These are phyloP conservation scores for Starmerella khaoyaiensis DNA, from an alignment of 805 yeast species.

Conservation along the genomic window DNA sequence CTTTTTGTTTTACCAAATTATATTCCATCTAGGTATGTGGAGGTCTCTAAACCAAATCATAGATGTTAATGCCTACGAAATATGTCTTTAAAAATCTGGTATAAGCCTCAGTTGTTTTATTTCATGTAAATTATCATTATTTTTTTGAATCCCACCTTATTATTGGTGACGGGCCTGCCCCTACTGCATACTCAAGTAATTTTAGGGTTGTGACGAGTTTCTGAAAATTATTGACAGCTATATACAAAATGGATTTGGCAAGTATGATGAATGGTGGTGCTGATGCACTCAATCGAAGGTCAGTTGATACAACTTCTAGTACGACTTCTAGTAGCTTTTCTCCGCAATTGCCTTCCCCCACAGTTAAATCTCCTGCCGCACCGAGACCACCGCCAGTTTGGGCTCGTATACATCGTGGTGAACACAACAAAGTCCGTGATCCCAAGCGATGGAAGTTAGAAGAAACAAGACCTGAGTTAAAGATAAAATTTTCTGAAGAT, in stretches of 20 bases:
- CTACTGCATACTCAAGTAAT: too few species aligned
- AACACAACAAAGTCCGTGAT: constrained; percentile 12
- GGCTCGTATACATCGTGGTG: constrained; percentile 65
- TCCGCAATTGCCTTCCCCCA: not conserved
- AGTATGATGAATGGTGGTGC: constrained; percentile 18
- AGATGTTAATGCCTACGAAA: too few species aligned
- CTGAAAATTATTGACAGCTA: too few species aligned
- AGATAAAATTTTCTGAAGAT: not conserved
- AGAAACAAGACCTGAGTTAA: constrained; percentile 16
- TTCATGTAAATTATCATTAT: too few species aligned
- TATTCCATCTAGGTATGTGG: too few species aligned
- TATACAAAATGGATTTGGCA: constrained; percentile 14
- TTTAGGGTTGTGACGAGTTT: too few species aligned
- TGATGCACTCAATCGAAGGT: constrained; percentile 17
- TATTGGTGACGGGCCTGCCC: too few species aligned
- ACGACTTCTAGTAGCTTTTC: not conserved
- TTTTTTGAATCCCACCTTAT: too few species aligned
- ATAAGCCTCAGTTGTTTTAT: too few species aligned
- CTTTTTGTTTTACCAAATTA: too few species aligned
- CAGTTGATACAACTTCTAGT: constrained; percentile 13
- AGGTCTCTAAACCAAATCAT: too few species aligned
- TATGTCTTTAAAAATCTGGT: too few species aligned
- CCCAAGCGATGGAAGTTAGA: constrained; percentile 5
- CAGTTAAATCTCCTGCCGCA: constrained; percentile 26
- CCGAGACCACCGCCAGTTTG: constrained; percentile 61